Base-by-base conservation (phyloP, 78 protist species). In the Acrasis kona region DNA sequence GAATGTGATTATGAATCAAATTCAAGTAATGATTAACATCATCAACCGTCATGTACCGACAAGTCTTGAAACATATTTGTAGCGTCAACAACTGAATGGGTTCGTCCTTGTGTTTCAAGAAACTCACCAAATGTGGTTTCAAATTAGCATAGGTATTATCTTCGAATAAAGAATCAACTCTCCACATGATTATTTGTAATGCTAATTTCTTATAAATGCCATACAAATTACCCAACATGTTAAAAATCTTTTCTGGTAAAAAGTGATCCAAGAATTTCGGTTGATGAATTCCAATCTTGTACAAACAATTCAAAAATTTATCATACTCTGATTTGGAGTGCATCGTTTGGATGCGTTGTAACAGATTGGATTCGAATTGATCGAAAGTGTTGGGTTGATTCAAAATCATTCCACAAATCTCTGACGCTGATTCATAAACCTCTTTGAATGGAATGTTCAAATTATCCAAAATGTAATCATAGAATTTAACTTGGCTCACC, bases 361-460 rank as follows among this genome's bases (percentile, higher is more conserved):
- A 7, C n/a, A 74, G 40, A 32, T 3, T 10, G 3, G 5, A 10
- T 10, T 5, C 3, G 10, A 74, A 42, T 28, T 3, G n/a, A 10
- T 74, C 78, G 5, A 3, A 67, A 5, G 78, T 28, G n/a, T 67
- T 3, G n/a, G 5, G 5, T 67, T 68, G 68, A 29, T 67, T 5
- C 30, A 66, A 5, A 19, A 70, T 70, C 77, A 67, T 67, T 28
- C 78, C 78, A 3, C 79, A 72, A 7, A 74, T 29, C 35, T 74
- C 78, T 5, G 78, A 67, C 30, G 74, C 32, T 29, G 74, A 5
- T 3, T 31, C 5, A 19, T 5, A 5, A 5, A 74, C 39, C 34
- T 74, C 78, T 72, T 19, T 72, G 19, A 68, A 66, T n/a, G 39
- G 5, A 3, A 10, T 37, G 10, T 3, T 10, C 5, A 74, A 6